Percentiles rank a stretch among this genome's conserved stretches.
Conservation (phyloP, 2,329 filamentous ascomycete genomes). For the Ophiocordyceps camponoti-floridani region DNA sequence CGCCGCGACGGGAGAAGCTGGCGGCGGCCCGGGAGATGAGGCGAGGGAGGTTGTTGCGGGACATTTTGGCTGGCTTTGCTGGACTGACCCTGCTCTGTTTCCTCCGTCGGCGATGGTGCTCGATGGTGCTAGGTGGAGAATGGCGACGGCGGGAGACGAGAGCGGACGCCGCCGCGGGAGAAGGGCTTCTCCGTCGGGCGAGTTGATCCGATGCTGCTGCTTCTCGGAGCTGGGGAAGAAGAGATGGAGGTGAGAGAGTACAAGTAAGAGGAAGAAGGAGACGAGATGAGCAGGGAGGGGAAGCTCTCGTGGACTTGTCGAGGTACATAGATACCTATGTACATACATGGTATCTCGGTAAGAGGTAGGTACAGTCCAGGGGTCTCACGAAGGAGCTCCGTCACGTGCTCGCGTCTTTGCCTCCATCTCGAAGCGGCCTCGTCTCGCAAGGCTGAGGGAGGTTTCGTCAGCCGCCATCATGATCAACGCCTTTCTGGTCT, state of each 20-base stretch:
- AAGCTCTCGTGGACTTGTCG: background rate
- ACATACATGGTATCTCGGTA: too few relatives aligned
- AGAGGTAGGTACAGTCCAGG: too few relatives aligned
- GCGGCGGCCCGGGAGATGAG: background rate
- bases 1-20: background rate
- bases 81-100: background rate
- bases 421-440: too few relatives aligned
- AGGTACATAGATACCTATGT: too few relatives aligned
- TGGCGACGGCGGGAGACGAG: background rate
- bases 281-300: background rate
- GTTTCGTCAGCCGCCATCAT: slow-evolving; percentile 28
- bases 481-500: slow-evolving; percentile 98
- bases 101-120: too few relatives aligned
- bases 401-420: too few relatives aligned
- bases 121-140: too few relatives aligned
- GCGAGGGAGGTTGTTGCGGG: background rate
- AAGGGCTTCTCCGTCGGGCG: background rate
- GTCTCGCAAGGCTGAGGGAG: too few relatives aligned
- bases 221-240: background rate
- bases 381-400: too few relatives aligned
- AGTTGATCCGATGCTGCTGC: background rate
- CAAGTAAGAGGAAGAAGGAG: background rate
- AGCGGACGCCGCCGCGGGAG: background rate
- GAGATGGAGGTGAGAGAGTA: background rate
- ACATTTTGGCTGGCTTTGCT: background rate